Evolutionary conservation across 768 basidiomycete genomes (phyloP).

Genomic region (Hygrocybe coccinea): DNA sequence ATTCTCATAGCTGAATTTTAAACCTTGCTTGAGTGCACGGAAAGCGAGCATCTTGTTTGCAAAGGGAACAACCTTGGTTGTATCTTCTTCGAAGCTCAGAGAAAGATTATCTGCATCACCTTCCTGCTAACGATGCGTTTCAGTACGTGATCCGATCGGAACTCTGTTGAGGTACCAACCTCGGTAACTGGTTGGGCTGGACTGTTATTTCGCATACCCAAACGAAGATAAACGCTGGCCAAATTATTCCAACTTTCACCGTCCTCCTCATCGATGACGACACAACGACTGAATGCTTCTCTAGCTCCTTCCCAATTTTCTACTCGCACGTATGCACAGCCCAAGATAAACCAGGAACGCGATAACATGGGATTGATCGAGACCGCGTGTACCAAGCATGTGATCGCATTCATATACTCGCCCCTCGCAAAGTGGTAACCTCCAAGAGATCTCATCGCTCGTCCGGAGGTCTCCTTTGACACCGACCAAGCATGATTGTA

Average conservation of each 20-base stretch:
- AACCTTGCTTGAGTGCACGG: slow-evolving; percentile 85
- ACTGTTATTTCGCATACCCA: slow-evolving; percentile 45
- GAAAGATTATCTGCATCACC: not conserved
- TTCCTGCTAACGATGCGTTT: not conserved
- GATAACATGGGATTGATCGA: slow-evolving; percentile 82
- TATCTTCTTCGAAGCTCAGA: slow-evolving; percentile 16
- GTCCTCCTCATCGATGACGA: slow-evolving; percentile 91
- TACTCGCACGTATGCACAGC: slow-evolving; percentile 77
- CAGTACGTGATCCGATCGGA: slow-evolving; percentile 3
- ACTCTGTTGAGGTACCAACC: slow-evolving; percentile 15
- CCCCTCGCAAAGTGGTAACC: slow-evolving; percentile 70
- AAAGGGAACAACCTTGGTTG: slow-evolving; percentile 45
- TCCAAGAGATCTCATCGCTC: slow-evolving; percentile 90
- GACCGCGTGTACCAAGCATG: slow-evolving; percentile 68
- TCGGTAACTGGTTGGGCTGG: slow-evolving; percentile 22
- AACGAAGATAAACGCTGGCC: slow-evolving; percentile 87
- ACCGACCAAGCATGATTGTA: slow-evolving; percentile 83
- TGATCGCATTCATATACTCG: slow-evolving; percentile 58
- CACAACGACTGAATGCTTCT: slow-evolving; percentile 80
- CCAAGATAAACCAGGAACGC: slow-evolving; percentile 96
- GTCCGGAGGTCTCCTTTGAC: slow-evolving; percentile 73
- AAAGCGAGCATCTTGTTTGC: slow-evolving; percentile 84
- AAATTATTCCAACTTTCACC: slow-evolving; percentile 98
- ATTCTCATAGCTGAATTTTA: slow-evolving; percentile 79
- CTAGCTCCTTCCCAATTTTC: slow-evolving; percentile 84